phyloP scores from a whole-genome alignment of 192 early-diverging fungal genomes.

The Coemansia sp. region DNA sequence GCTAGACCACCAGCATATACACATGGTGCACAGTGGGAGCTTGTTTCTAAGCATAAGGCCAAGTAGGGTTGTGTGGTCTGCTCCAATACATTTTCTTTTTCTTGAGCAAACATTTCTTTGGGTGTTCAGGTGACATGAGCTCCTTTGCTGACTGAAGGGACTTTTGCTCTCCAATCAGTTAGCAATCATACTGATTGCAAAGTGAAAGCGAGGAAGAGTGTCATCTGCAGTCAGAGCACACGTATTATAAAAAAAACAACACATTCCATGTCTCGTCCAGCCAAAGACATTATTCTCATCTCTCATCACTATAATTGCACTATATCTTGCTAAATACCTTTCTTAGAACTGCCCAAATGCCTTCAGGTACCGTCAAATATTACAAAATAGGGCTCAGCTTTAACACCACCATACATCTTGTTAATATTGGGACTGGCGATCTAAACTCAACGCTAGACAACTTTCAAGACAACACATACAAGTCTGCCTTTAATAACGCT shows the following conservation, averaged over 20 bases:
- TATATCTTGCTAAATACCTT: not conserved
- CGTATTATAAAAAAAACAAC: not conserved
- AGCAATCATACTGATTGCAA: not conserved
- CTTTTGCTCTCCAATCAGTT: not conserved
- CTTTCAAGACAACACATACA: not conserved
- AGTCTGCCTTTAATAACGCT: not conserved
- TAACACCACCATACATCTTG: not conserved
- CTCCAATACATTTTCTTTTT: not conserved
- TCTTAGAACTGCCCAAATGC: not conserved
- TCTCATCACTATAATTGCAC: not conserved
- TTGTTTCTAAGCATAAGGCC: not conserved
- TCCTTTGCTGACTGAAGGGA: not conserved
- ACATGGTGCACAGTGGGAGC: slow-evolving; percentile 31
- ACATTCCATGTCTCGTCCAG: not conserved
- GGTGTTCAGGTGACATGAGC: not conserved
- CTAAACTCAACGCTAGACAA: not conserved
- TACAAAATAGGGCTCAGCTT: not conserved
- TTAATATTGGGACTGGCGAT: not conserved
- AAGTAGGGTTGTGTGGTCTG: not conserved
- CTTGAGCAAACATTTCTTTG: not conserved
- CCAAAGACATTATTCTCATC: not conserved
- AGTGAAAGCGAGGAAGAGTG: not conserved
- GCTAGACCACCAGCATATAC: slow-evolving; percentile 35
- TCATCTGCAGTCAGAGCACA: not conserved
- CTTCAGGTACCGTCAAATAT: not conserved